A percentile compares a stretch with the other conserved stretches of the same genome.
phyloP scores from a whole-genome alignment of 345 rosid species.

The Arabidopsis arenosa region DNA sequence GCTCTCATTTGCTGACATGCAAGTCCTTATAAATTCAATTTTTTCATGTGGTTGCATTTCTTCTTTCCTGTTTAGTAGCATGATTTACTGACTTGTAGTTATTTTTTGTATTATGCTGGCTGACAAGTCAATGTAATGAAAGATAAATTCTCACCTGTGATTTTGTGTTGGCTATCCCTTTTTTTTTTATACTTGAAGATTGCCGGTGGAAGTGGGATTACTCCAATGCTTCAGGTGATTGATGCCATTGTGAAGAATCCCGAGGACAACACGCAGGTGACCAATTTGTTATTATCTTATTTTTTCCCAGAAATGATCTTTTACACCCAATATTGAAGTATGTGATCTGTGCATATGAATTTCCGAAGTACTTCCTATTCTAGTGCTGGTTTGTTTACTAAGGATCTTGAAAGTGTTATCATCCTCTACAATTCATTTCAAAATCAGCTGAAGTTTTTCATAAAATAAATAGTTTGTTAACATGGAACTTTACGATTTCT shows the following conservation, averaged over 20 bases:
- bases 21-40: background rate
- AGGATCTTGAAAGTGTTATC: conserved; percentile 17
- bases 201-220: conserved; percentile 96
- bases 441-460: conserved; percentile 6
- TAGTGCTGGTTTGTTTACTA: conserved; percentile 6
- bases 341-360: conserved; percentile 1
- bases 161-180: conserved; percentile 24
- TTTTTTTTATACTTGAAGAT: conserved; percentile 48
- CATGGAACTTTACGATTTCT: conserved; percentile 14
- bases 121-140: conserved; percentile 11
- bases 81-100: conserved; percentile 20
- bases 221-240: conserved; percentile 97
- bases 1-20: conserved; percentile 6
- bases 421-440: background rate
- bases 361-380: background rate
- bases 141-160: conserved; percentile 10
- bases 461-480: background rate
- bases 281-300: conserved; percentile 15
- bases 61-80: background rate
- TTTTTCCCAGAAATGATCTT: background rate
- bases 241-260: conserved; percentile 90
- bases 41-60: background rate
- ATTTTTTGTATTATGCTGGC: conserved; percentile 9
- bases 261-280: conserved; percentile 88
- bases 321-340: conserved; percentile 11